Evolutionary conservation across 163 green algal genomes (phyloP).

Genomic region (Coccomyxa subellipsoidea): DNA sequence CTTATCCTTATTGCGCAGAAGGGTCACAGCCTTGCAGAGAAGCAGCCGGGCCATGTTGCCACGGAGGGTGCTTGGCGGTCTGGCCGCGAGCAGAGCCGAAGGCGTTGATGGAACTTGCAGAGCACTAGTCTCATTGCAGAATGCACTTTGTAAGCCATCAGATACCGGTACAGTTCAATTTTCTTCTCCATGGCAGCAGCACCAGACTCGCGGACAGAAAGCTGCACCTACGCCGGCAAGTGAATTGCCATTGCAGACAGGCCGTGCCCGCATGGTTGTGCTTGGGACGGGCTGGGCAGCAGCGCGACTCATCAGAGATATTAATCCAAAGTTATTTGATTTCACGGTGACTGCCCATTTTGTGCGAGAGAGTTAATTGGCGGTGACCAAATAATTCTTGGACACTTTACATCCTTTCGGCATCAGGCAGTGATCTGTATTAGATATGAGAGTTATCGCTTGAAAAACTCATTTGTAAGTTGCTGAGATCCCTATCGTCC

Average conservation of each 20-base stretch:
- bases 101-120: neutral
- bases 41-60: neutral
- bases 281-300: constrained; percentile 36
- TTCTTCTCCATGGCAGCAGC: neutral
- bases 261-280: constrained; percentile 28
- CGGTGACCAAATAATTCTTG: too few species aligned
- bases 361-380: too few species aligned
- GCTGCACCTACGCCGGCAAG: too few species aligned
- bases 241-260: constrained; percentile 9
- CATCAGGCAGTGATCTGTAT: too few species aligned
- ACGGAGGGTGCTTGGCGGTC: neutral
- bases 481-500: too few species aligned
- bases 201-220: neutral
- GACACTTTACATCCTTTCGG: too few species aligned
- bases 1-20: too few species aligned
- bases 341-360: constrained; percentile 51
- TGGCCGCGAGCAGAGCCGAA: neutral
- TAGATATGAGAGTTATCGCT: too few species aligned
- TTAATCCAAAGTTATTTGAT: constrained; percentile 68
- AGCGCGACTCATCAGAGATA: constrained; percentile 53
- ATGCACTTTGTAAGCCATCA: too few species aligned
- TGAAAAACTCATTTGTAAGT: too few species aligned
- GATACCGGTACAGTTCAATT: too few species aligned
- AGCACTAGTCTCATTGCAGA: neutral
- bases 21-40: too few species aligned